Evolutionary conservation across 2,329 filamentous ascomycete species (phyloP).

Genomic region (Fusarium goolgardi): DNA sequence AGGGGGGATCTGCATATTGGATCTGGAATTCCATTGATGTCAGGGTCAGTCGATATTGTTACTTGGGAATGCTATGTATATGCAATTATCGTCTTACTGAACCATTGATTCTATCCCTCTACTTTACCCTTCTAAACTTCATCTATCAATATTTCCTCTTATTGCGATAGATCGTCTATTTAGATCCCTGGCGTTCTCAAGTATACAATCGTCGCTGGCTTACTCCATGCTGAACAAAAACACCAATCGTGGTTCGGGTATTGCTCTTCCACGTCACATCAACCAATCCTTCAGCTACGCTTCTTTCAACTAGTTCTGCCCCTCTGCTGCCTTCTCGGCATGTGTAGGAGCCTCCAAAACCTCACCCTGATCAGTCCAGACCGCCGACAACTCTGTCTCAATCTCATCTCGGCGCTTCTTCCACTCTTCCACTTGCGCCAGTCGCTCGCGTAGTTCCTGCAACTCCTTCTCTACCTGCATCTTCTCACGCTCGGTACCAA

Average conservation of each 20-base stretch:
- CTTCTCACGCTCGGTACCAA: conserved; percentile 94
- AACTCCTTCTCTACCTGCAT: conserved; percentile 92
- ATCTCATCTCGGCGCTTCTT: conserved; percentile 82
- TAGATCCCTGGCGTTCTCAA: conserved; percentile 10
- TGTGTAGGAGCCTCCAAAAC: conserved; percentile 62
- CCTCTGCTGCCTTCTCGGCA: conserved; percentile 34
- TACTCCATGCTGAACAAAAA: conserved; percentile 21
- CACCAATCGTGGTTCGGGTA: conserved; percentile 5
- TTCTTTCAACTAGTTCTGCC: conserved; percentile 20
- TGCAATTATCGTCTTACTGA: conserved; percentile 1
- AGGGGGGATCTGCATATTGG: conserved; percentile 8
- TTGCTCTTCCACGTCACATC: conserved; percentile 12
- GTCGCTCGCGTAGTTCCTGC: conserved; percentile 80
- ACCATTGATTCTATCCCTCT: conserved; percentile 12
- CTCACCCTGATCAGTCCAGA: conserved; percentile 68
- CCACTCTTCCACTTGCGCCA: conserved; percentile 87
- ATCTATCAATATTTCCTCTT: conserved; percentile 9
- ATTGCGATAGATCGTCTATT: conserved; percentile 16
- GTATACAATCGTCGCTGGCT: conserved; percentile 15
- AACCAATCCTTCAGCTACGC: conserved; percentile 14
- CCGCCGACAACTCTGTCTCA: conserved; percentile 78
- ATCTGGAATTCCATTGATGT: conserved; percentile 22
- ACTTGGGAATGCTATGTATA: neutral
- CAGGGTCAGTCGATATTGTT: conserved; percentile 6
- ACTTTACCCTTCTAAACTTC: conserved; percentile 11